Conservation (phyloP, 169 alveolate genomes). For the Cryptosporidium xiaoi region DNA sequence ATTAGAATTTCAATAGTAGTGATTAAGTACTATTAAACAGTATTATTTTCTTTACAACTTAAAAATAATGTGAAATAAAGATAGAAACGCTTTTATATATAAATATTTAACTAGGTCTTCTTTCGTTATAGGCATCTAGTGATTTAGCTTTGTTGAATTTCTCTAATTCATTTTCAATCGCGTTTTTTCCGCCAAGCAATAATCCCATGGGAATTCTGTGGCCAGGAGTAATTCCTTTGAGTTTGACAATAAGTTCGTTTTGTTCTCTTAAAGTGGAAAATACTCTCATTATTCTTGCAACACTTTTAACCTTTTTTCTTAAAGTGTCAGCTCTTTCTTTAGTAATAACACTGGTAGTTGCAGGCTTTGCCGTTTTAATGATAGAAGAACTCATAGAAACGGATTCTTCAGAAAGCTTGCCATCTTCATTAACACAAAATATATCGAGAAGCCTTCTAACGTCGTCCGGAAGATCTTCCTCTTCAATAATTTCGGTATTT, state of each 20-base stretch:
- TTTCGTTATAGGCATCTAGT: constrained; percentile 85
- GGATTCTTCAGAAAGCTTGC: constrained; percentile 74
- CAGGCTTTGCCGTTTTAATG: constrained; percentile 18
- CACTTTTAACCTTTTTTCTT: constrained; percentile 88
- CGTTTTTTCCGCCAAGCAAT: constrained; percentile 89
- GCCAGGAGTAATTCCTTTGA: constrained; percentile 95
- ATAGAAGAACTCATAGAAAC: constrained; percentile 30
- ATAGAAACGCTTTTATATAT: not conserved
- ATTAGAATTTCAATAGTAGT: too few species aligned
- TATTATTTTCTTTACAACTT: not conserved
- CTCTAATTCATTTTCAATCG: constrained; percentile 86
- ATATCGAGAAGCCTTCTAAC: constrained; percentile 67
- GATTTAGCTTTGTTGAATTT: constrained; percentile 83
- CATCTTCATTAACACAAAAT: constrained; percentile 75
- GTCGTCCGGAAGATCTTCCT: constrained; percentile 79
- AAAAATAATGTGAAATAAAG: not conserved
- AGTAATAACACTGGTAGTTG: constrained; percentile 55
- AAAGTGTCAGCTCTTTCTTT: constrained; percentile 85
- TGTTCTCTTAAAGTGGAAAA: constrained; percentile 88
- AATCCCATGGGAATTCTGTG: constrained; percentile 94
- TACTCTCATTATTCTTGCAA: constrained; percentile 83
- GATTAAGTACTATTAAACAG: too few species aligned
- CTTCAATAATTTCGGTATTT: constrained; percentile 52
- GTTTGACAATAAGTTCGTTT: constrained; percentile 89
- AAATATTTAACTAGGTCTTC: constrained; percentile 78